Evolutionary conservation across 2,329 filamentous ascomycete genomes (phyloP), one percentile per base, ranked within the genome.

Genomic region (Sarocladium strictum): DNA sequence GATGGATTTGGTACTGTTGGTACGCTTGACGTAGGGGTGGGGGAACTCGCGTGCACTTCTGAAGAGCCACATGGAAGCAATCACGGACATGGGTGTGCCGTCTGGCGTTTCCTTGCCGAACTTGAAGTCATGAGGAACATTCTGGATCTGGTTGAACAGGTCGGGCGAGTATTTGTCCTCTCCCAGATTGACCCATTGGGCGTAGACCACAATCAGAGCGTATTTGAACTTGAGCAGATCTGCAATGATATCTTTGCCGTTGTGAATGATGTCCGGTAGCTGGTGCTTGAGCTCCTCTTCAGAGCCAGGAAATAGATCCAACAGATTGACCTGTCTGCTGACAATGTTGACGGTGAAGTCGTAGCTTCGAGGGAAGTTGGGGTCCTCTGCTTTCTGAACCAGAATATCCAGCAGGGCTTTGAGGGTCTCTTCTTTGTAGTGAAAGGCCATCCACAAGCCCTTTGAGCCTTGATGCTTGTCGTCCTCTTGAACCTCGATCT

Each of bases 1-100:
- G 19, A 61, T 71, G 12, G 73, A 76, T 10, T 66, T 68, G 19
- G 74, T 78, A 19, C 66, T 51, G 54, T 76, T 74, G 2, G 74
- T 75, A 7, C 74, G 69, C 65, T 78, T 78, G 49, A 72, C 67
- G 54, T 78, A 78, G 0, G 76, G 76, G 21, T 73, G 69, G 26
- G 76, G 69, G 55, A 77, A 78, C 59, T 78, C 75, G 35, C 75
- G 69, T 3, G 66, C 64, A 54, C 72, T 72, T 1, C 62, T 65
- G 63, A 78, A 77, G 55, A 78, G 68, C 75, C 75, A 78, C 35
- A 69, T 64, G 3, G 66, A 65, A 0, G 73, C 74, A 58, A 78
- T 62, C 21, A 70, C 58, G 2, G 73, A 72, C 74, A 78, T 76
- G n/a, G 68, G 66, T 60, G 73, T 70, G 53, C 67, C 64, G 3